phyloP scores from a whole-genome alignment of 2,329 filamentous ascomycete genomes.

The Neopestalotiopsis sp. region DNA sequence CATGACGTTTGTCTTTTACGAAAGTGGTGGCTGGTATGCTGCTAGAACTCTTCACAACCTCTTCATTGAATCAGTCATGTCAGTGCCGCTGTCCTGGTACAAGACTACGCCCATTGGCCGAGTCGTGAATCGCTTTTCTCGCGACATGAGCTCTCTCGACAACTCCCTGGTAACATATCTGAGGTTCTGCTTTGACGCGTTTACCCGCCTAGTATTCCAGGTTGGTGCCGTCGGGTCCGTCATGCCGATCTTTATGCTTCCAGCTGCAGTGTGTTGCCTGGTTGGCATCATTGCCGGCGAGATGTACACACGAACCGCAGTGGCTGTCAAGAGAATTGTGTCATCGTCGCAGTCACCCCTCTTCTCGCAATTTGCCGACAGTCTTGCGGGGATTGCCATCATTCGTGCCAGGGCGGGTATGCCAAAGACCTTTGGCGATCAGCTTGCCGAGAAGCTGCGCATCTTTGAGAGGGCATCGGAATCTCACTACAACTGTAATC shows the following conservation, averaged over 20 bases:
- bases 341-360: slow-evolving; percentile 55
- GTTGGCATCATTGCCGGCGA: slow-evolving; percentile 47
- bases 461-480: slow-evolving; percentile 53
- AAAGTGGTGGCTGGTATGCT: slow-evolving; percentile 62
- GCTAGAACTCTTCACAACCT: slow-evolving; percentile 57
- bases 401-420: slow-evolving; percentile 58
- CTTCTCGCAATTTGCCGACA: slow-evolving; percentile 62
- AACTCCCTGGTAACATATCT: slow-evolving; percentile 52
- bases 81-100: slow-evolving; percentile 62
- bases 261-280: slow-evolving; percentile 43
- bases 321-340: slow-evolving; percentile 46
- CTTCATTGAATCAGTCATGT: slow-evolving; percentile 58
- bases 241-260: slow-evolving; percentile 49
- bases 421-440: slow-evolving; percentile 51
- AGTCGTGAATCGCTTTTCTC: slow-evolving; percentile 61
- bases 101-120: slow-evolving; percentile 58
- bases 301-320: slow-evolving; percentile 50
- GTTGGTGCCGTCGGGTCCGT: slow-evolving; percentile 47
- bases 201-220: slow-evolving; percentile 38
- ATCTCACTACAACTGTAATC: slow-evolving; percentile 56
- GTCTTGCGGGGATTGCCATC: slow-evolving; percentile 53
- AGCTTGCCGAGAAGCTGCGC: slow-evolving; percentile 56
- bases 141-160: slow-evolving; percentile 63
- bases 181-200: slow-evolving; percentile 46
- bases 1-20: slow-evolving; percentile 52